phyloP scores from a whole-genome alignment of 257 asterid genomes.

The Nicotiana sylvestris region DNA sequence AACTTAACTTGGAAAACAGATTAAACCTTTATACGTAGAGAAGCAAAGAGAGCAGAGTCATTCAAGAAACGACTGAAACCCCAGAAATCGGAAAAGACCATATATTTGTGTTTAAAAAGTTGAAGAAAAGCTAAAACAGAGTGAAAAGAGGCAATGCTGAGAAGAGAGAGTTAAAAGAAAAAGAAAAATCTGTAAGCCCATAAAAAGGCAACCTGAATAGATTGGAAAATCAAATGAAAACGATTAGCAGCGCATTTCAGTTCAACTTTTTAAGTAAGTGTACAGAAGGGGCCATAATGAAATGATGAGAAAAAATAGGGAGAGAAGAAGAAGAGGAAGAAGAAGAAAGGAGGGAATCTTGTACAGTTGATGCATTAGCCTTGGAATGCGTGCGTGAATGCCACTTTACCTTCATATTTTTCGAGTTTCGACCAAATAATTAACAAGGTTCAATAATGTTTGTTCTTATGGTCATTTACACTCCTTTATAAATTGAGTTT shows the following conservation, averaged over 20 bases:
- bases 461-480: background rate
- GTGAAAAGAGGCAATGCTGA: constrained; percentile 17
- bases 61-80: constrained; percentile 22
- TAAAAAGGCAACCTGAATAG: constrained; percentile 19
- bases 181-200: constrained; percentile 13
- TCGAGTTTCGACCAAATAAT: constrained; percentile 4
- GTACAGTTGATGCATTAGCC: constrained; percentile 26
- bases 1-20: constrained; percentile 19
- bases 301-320: constrained; percentile 21
- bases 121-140: constrained; percentile 14
- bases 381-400: constrained; percentile 38
- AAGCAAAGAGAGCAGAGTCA: background rate
- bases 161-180: constrained; percentile 21
- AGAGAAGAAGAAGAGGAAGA: background rate
- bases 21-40: constrained; percentile 6
- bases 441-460: background rate
- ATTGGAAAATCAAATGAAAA: constrained; percentile 22
- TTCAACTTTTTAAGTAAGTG: constrained; percentile 20
- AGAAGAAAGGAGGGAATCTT: constrained; percentile 8
- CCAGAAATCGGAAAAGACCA: constrained; percentile 10
- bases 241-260: constrained; percentile 17
- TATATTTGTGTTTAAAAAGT: background rate
- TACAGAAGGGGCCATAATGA: constrained; percentile 8
- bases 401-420: constrained; percentile 22
- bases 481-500: too few species aligned